These are phyloP conservation scores for Daldinia decipiens DNA, from an alignment of 495 filamentous ascomycete species.

Conservation along the genomic window DNA sequence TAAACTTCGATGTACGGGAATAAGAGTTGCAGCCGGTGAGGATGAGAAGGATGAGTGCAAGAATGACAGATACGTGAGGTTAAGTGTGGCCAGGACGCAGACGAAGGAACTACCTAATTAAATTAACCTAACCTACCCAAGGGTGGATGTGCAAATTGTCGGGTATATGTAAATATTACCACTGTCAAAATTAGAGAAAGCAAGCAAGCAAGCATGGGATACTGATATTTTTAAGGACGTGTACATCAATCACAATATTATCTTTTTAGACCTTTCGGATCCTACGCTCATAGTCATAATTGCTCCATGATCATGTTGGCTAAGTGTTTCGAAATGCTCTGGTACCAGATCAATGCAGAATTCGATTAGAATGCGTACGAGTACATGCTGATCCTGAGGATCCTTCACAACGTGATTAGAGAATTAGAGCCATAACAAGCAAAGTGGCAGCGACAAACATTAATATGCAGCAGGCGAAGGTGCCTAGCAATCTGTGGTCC, in stretches of 20 bases:
- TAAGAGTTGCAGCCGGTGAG: not conserved
- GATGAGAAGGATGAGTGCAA: not conserved
- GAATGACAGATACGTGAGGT: not conserved
- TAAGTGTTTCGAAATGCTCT: not conserved
- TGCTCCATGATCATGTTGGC: not conserved
- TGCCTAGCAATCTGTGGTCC: conserved; percentile 23
- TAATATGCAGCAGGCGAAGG: conserved; percentile 18
- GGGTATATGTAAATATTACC: conserved; percentile 15
- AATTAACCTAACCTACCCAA: not conserved
- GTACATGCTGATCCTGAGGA: conserved; percentile 17
- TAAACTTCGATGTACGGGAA: not conserved
- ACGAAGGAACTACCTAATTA: not conserved
- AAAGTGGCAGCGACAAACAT: conserved; percentile 24
- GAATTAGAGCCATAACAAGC: conserved; percentile 20
- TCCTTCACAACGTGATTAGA: conserved; percentile 22
- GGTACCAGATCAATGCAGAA: not conserved
- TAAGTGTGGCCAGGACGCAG: not conserved
- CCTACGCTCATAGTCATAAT: not conserved
- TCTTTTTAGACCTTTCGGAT: not conserved
- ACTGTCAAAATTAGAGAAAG: conserved; percentile 17
- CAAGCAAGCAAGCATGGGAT: conserved; percentile 8
- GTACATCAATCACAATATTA: conserved; percentile 18
- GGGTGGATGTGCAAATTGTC: conserved; percentile 17
- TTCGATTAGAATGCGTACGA: not conserved
- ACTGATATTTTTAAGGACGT: conserved; percentile 12